phyloP scores from a whole-genome alignment of 257 asterid species.

The Solanum tarapatanum region DNA sequence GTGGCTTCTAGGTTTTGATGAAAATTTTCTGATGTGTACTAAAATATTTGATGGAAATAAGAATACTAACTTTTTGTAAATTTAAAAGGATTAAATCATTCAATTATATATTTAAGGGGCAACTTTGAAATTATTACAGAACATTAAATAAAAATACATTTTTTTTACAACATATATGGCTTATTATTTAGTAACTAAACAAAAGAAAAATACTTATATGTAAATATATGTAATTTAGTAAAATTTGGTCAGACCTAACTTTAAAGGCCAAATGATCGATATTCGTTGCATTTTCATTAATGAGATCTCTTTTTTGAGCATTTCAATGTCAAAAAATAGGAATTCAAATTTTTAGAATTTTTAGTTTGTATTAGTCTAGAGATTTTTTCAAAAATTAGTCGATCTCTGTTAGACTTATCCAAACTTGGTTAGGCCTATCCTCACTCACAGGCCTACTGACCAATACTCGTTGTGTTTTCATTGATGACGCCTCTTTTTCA shows the following conservation, averaged over 20 bases:
- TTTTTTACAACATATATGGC: neutral
- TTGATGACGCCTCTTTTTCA: neutral
- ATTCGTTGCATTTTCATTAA: too few relatives aligned
- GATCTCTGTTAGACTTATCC: neutral
- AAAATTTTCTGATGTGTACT: neutral
- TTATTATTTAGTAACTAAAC: neutral
- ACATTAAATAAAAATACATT: neutral
- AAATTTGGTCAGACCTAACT: neutral
- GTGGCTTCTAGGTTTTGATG: neutral
- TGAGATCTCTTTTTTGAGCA: neutral
- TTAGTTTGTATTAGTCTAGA: neutral
- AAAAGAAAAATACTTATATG: too few relatives aligned
- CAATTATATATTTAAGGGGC: too few relatives aligned
- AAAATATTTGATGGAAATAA: neutral
- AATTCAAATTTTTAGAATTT: too few relatives aligned
- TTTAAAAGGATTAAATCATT: neutral
- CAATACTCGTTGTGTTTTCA: too few relatives aligned
- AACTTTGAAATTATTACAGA: neutral
- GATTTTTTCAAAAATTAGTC: too few relatives aligned
- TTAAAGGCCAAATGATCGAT: neutral
- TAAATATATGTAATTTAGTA: too few relatives aligned
- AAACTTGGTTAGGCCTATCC: neutral
- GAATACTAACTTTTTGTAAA: neutral
- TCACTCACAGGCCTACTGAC: neutral
- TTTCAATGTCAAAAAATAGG: too few relatives aligned